These are phyloP conservation scores for Batkoa obscura DNA, from an alignment of 371 early-diverging fungal genomes.

Conservation along the genomic window DNA sequence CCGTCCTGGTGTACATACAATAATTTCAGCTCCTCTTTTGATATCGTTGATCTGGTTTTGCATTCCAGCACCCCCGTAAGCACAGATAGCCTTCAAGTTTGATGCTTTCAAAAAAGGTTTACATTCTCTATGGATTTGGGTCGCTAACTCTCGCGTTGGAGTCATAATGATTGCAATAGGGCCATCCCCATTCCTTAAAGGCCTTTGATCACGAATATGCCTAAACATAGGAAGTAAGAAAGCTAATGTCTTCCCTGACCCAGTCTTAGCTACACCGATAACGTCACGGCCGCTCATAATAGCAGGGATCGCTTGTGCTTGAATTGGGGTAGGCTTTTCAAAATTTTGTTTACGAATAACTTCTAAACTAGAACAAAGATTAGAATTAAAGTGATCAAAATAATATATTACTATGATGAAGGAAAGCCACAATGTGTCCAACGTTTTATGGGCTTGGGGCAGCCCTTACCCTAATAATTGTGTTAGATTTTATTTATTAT, in stretches of 20 bases:
- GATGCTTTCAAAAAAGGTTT: slow-evolving; percentile 60
- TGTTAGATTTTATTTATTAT: not conserved
- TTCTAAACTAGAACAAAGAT: slow-evolving; percentile 21
- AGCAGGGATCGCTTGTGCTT: slow-evolving; percentile 96
- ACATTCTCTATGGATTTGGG: slow-evolving; percentile 91
- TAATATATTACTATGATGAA: slow-evolving; percentile 18
- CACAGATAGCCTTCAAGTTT: slow-evolving; percentile 55
- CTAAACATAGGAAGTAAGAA: slow-evolving; percentile 89
- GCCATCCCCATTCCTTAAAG: slow-evolving; percentile 67
- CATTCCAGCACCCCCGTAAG: slow-evolving; percentile 96
- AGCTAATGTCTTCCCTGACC: slow-evolving; percentile 94
- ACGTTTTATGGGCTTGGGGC: slow-evolving; percentile 83
- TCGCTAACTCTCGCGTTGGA: slow-evolving; percentile 97
- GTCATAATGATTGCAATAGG: slow-evolving; percentile 95
- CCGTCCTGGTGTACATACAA: slow-evolving; percentile 98
- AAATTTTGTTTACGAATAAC: slow-evolving; percentile 67
- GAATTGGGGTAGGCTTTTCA: slow-evolving; percentile 87
- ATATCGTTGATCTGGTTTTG: slow-evolving; percentile 96
- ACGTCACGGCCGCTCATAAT: slow-evolving; percentile 94
- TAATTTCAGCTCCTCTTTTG: slow-evolving; percentile 94
- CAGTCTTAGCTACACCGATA: slow-evolving; percentile 99
- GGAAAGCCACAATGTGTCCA: slow-evolving; percentile 94
- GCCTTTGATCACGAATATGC: slow-evolving; percentile 89
- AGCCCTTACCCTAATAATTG: slow-evolving; percentile 31
- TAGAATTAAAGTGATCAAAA: not conserved